A percentile compares a stretch with the other conserved stretches of the same genome.
Evolutionary conservation across 768 basidiomycete genomes (phyloP).

Genomic region (Tephrocybe sp.): DNA sequence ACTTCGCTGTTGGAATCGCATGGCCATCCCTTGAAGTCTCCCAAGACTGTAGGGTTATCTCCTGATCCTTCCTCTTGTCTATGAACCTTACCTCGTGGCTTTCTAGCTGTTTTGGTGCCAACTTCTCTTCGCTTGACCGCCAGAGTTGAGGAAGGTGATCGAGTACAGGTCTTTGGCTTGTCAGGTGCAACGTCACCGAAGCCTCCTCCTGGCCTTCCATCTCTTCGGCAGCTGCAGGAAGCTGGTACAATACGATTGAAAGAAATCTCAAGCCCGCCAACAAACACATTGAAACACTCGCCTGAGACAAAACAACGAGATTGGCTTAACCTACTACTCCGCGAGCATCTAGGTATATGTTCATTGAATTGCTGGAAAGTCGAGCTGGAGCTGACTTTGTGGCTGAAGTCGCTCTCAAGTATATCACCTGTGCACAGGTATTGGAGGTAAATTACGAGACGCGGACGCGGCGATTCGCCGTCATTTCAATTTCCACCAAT

Average conservation of each 20-base stretch:
- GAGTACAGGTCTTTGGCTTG: constrained; percentile 50
- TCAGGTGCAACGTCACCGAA: constrained; percentile 36
- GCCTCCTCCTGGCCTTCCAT: constrained; percentile 45
- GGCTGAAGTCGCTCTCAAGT: constrained; percentile 67
- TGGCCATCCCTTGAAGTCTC: constrained; percentile 75
- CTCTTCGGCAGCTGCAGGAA: constrained; percentile 47
- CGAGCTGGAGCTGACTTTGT: constrained; percentile 8
- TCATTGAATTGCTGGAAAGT: constrained; percentile 1
- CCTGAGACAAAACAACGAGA: constrained; percentile 43
- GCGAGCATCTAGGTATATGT: constrained; percentile 65
- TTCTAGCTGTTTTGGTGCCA: constrained; percentile 55
- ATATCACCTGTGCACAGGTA: constrained; percentile 59
- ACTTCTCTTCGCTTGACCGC: constrained; percentile 63
- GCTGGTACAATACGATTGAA: constrained; percentile 53
- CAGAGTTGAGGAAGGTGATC: constrained; percentile 47
- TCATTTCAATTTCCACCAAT: constrained; percentile 44
- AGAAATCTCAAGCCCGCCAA: constrained; percentile 36
- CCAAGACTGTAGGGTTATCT: constrained; percentile 50
- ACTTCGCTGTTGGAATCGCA: constrained; percentile 65
- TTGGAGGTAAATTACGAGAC: constrained; percentile 69
- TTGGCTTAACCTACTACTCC: constrained; percentile 68
- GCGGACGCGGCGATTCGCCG: constrained; percentile 50
- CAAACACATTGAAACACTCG: constrained; percentile 15
- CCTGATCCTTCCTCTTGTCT: constrained; percentile 15
- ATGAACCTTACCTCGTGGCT: constrained; percentile 10